Conservation (phyloP, 192 early-diverging fungal species). For the Backusella luteola region DNA sequence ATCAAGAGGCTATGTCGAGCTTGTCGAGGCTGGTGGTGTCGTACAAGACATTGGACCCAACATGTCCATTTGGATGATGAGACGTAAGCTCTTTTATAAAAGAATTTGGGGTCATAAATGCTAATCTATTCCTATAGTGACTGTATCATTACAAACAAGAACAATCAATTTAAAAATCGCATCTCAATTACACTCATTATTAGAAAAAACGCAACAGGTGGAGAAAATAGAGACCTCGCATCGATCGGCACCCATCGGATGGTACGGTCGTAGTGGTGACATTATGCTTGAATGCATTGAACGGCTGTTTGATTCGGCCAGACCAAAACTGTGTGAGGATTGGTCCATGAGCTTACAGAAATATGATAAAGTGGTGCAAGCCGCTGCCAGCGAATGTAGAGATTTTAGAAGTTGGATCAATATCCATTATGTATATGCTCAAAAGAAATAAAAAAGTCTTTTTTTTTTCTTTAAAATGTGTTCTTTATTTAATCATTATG, state of each 20-base stretch:
- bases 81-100: conserved; percentile 15
- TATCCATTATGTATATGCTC: conserved; percentile 19
- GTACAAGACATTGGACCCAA: conserved; percentile 33
- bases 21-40: conserved; percentile 13
- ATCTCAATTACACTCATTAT: not conserved
- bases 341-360: conserved; percentile 32
- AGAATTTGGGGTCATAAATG: no score
- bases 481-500: not conserved
- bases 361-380: conserved; percentile 20
- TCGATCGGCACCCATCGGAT: conserved; percentile 32
- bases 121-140: conserved; percentile 9
- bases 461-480: not conserved
- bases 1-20: conserved; percentile 35
- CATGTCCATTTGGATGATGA: conserved; percentile 35
- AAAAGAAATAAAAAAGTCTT: not conserved
- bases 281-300: conserved; percentile 16
- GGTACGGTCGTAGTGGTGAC: conserved; percentile 31
- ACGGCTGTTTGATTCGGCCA: conserved; percentile 25
- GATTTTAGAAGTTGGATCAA: conserved; percentile 37
- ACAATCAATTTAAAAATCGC: conserved; percentile 16
- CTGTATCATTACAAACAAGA: conserved; percentile 36
- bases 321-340: conserved; percentile 35
- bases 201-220: not conserved
- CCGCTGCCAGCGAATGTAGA: conserved; percentile 16
- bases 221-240: conserved; percentile 11